Evolutionary conservation across 805 yeast genomes (phyloP), one percentile per base, ranked within the genome.

Genomic region (Tetrapisispora phaffii): DNA sequence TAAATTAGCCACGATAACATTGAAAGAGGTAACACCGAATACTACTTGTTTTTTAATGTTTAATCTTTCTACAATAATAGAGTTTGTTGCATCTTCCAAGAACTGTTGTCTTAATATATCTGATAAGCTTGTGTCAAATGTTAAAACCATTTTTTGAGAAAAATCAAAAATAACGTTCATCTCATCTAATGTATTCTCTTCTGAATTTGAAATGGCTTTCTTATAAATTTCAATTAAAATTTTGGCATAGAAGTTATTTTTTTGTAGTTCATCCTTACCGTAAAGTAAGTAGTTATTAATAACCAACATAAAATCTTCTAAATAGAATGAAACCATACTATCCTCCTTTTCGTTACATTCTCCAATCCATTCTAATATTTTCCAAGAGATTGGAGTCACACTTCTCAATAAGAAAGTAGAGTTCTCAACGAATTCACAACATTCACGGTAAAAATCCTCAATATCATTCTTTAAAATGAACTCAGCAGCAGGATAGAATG

Each of bases 361-460:
- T 4, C 63, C 56, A 42, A 68, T 69, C 62, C 85, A 63, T 42
- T 72, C 77, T 53, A 87, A 79, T 39, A 81, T 65, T 44, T 71
- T 71, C 96, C 97, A 90, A 71, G 88, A 79, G 28, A 71, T 64
- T 7, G 85, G 83, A 2, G 87, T 76, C 17, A 84, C 76, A 16
- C 62, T 55, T 59, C 84, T 73, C 8, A 79, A 64, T 46, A 80
- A 61, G 59, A 81, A 77, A 19, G 85, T 76, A 49, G 79, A 76
- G 53, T 79, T 79, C 44, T 80, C 82, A 41, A 85, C 77, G 57
- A 93, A 69, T 49, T 85, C 95, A 59, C 87, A 76, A 36, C 78
- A 71, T 59, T 87, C 96, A 34, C 83, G 74, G 53, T 82, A 75
- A 57, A 85, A 85, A 55, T 85, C 90, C 42, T 79, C 80, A 54